Evolutionary conservation across 176 grass and related monocot species (phyloP), one percentile per base, ranked within the genome.

Genomic region (bread wheat (Triticum aestivum)): DNA sequence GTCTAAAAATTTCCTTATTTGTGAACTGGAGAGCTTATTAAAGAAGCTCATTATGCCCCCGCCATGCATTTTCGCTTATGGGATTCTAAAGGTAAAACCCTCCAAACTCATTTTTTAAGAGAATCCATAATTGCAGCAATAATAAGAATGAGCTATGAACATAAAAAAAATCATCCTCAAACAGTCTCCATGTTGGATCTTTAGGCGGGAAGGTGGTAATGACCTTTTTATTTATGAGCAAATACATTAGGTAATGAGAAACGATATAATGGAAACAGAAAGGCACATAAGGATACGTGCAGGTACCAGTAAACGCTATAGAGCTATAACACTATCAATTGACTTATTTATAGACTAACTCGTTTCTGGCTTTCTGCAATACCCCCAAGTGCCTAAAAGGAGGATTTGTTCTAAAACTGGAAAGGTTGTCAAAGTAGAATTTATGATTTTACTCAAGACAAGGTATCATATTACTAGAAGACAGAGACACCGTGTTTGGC

Each of bases 401-500:
- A 18, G 34, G 47, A 47, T 29, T 69, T 10, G 2, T 26, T 27
- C 26, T 34, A 33, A 80, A 77, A 59, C 6, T 5, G 21, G 27
- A 61, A 41, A 64, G 34, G 61, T 13, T 3, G 11, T 51, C 33
- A 72, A 35, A 71, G 33, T 38, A 71, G 39, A 65, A 35, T 34
- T 51, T 8, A 62, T 13, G n/a, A 54, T 54, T 49, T 34, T 52
- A 87, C 39, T 27, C 67, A 13, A 54, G 14, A 54, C 51, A 66
- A 73, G 11, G 62, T 58, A 75, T 67, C 26, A 81, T 61, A 89
- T n/a, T 32, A 41, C 54, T 47, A 71, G 73, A 83, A 32, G 74
- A 78, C 13, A 69, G 3, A 35, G 32, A 42, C 7, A 45, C 39
- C 15, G 2, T 54, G 51, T 54, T 18, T 54, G 51, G 5, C 5